phyloP scores from a whole-genome alignment of 2,329 filamentous ascomycete genomes.

The Aspergillus fructus region DNA sequence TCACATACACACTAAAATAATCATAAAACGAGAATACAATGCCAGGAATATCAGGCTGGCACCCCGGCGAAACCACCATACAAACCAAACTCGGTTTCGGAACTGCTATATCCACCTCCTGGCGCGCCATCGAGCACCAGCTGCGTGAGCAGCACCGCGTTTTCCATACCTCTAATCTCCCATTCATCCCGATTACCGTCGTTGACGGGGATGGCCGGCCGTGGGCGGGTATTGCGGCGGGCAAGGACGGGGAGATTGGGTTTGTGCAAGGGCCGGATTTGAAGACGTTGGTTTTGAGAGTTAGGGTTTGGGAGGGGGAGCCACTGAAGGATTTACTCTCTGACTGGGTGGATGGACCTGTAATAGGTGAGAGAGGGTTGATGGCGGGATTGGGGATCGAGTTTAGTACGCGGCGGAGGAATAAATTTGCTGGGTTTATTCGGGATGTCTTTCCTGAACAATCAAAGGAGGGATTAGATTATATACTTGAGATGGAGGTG shows the following conservation, averaged over 20 bases:
- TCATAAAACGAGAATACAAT: not conserved
- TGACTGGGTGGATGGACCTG: too few relatives aligned
- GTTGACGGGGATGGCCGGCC: not conserved
- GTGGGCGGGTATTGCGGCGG: constrained; percentile 1
- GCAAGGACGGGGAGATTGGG: not conserved
- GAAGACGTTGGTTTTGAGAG: not conserved
- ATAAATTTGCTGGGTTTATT: not conserved
- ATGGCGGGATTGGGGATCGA: not conserved
- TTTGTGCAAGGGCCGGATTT: not conserved
- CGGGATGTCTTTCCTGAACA: not conserved
- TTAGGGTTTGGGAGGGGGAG: not conserved
- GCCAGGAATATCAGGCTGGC: not conserved
- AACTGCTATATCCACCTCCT: not conserved
- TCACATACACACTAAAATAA: too few relatives aligned
- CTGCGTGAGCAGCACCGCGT: constrained; percentile 5
- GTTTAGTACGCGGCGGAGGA: not conserved
- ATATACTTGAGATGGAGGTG: not conserved
- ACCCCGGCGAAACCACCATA: constrained; percentile 2
- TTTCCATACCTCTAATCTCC: constrained; percentile 5
- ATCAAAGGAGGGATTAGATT: not conserved
- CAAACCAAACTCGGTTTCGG: not conserved
- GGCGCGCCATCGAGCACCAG: not conserved
- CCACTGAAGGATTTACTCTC: not conserved
- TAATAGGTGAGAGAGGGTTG: not conserved
- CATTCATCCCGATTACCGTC: not conserved